phyloP scores from a whole-genome alignment of 2,329 filamentous ascomycete genomes.

The Drechslerella dactyloides region DNA sequence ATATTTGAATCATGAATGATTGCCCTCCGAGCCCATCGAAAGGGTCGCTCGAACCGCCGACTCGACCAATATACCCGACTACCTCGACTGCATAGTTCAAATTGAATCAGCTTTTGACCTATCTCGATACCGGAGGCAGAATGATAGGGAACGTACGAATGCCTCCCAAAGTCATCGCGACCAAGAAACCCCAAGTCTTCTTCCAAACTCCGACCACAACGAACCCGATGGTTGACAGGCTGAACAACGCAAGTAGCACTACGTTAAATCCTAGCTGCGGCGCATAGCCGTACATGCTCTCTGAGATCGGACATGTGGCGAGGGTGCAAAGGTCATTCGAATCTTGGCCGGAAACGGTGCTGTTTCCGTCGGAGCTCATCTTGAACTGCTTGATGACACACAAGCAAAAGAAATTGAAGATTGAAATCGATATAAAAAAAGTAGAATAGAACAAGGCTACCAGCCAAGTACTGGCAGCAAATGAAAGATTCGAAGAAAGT shows the following conservation, averaged over 20 bases:
- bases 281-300: constrained; percentile 50
- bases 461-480: no score
- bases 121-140: not conserved
- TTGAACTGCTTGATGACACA: constrained; percentile 8
- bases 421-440: no score
- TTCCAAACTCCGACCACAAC: constrained; percentile 52
- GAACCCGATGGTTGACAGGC: constrained; percentile 44
- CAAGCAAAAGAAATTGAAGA: no score
- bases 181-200: constrained; percentile 54
- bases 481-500: no score
- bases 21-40: constrained; percentile 58
- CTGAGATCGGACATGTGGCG: constrained; percentile 51
- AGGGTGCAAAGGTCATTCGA: constrained; percentile 35
- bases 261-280: constrained; percentile 52
- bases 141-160: constrained; percentile 24
- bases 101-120: not conserved
- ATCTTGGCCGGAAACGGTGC: constrained; percentile 7
- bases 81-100: constrained; percentile 61
- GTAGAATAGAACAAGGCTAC: not conserved
- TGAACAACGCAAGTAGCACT: constrained; percentile 51
- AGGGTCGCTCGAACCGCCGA: constrained; percentile 65
- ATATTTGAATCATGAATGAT: constrained; percentile 66
- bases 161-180: constrained; percentile 64
- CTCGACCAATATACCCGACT: constrained; percentile 67
- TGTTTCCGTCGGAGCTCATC: constrained; percentile 21